Evolutionary conservation across 257 asterid species (phyloP), one percentile per base, ranked within the genome.

Genomic region (Primulina huaijiensis): DNA sequence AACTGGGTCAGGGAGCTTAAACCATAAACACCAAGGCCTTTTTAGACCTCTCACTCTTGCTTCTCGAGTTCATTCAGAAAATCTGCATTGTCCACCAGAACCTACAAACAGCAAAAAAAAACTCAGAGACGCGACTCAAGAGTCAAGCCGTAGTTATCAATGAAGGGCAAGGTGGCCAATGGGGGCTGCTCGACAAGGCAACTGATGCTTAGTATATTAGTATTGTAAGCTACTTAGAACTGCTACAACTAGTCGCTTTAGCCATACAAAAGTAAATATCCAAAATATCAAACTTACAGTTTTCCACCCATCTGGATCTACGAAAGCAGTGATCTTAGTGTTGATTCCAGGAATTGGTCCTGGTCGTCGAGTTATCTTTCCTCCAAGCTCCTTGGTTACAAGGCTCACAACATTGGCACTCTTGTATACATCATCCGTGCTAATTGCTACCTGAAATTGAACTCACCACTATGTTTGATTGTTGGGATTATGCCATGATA

Each of bases 251-350:
- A 23, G 56, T 17, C 4, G 9, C 12, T 38, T 29, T 68, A 9
- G 43, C 27, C 21, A 14, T 6, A 43, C 23, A 23, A 23, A 23
- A 55, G 8, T 33, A 37, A 67, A 53, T 62, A 5, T 34, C 37
- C 10, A 38, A 33, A 33, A 16, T 56, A 12, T 57, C 50, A 46
- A 65, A 78, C 95, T 90, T 79, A 90, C 97, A 62, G 94, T 90
- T 84, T 93, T 93, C 99, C 99, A 93, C 14, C 99, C 99, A 83
- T 93, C 97, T n/a, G 99, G 99, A 67, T 93, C 97, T 56, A 90
- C 77, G 75, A 93, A 89, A 72, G 96, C 83, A 68, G 88, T 85
- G 78, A 93, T 87, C 90, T 90, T 93, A 64, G 99, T 93, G 81
- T 81, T 87, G 76, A 93, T 65, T 71, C 98, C 97, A 57, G 97